Percentiles rank a stretch among this genome's conserved stretches.
phyloP scores from a whole-genome alignment of 2,329 filamentous ascomycete genomes.

The Penicillium psychrosexuale region DNA sequence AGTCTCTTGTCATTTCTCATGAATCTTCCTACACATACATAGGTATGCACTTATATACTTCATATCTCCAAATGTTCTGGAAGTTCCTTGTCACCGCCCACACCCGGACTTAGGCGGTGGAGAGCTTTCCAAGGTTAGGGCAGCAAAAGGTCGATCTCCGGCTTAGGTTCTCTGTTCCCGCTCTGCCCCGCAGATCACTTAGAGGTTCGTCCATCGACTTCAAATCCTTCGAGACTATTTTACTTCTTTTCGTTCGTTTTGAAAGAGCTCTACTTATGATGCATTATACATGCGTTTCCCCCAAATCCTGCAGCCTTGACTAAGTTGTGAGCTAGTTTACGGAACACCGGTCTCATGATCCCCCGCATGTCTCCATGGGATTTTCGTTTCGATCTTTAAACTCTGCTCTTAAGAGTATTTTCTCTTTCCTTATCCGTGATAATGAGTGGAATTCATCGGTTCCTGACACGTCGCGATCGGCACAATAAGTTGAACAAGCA shows the following conservation, averaged over 20 bases:
- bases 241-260: slow-evolving; percentile 11
- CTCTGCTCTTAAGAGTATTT: neutral
- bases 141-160: neutral
- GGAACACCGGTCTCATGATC: slow-evolving; percentile 3
- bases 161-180: neutral
- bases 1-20: neutral
- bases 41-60: neutral
- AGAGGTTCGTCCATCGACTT: slow-evolving; percentile 5
- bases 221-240: neutral
- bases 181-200: slow-evolving; percentile 19
- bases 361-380: slow-evolving; percentile 25
- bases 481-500: slow-evolving; percentile 29
- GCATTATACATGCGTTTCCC: slow-evolving; percentile 15
- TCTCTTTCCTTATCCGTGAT: slow-evolving; percentile 3
- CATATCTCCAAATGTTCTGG: neutral
- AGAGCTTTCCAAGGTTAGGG: neutral
- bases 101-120: neutral
- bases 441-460: slow-evolving; percentile 44
- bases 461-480: slow-evolving; percentile 41
- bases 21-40: neutral
- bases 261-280: slow-evolving; percentile 25
- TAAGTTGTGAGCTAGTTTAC: slow-evolving; percentile 15
- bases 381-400: slow-evolving; percentile 6
- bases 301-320: slow-evolving; percentile 30
- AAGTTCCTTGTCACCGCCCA: neutral